Evolutionary conservation across 108 stramenopile species (phyloP).

Genomic region (Aureococcus anophagefferens): DNA sequence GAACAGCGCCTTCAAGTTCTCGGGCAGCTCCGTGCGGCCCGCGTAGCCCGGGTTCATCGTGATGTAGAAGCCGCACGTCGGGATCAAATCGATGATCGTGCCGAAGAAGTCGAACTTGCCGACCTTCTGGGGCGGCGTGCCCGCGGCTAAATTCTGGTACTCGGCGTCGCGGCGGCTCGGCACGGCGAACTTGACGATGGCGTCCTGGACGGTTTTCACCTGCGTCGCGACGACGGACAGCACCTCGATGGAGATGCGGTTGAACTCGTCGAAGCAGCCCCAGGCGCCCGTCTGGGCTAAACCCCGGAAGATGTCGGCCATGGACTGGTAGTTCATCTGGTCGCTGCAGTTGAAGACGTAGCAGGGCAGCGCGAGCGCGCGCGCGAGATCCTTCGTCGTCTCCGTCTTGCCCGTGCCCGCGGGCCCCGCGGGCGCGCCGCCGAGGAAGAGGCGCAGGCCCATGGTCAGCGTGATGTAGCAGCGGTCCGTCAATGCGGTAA

Average conservation of each 20-base stretch:
- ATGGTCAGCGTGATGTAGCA: constrained; percentile 86
- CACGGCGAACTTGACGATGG: constrained; percentile 66
- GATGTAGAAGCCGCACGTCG: constrained; percentile 78
- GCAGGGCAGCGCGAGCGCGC: constrained; percentile 77
- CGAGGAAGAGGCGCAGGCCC: constrained; percentile 76
- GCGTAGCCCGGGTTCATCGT: constrained; percentile 89
- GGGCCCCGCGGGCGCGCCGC: constrained; percentile 85
- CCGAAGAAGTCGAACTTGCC: constrained; percentile 78
- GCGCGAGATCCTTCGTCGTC: constrained; percentile 75
- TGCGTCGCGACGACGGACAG: constrained; percentile 83
- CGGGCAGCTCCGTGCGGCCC: constrained; percentile 75
- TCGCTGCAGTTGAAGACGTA: constrained; percentile 86
- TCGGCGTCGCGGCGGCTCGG: constrained; percentile 66
- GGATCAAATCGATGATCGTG: constrained; percentile 68
- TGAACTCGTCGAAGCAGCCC: constrained; percentile 89
- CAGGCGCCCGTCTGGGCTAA: constrained; percentile 78
- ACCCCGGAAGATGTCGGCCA: constrained; percentile 81
- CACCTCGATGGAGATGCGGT: constrained; percentile 80
- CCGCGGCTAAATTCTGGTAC: constrained; percentile 63
- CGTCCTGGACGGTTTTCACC: constrained; percentile 78
- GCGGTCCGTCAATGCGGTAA: constrained; percentile 78
- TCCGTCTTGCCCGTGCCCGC: constrained; percentile 83
- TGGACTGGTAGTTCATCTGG: constrained; percentile 86
- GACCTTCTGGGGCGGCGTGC: constrained; percentile 71
- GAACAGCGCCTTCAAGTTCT: constrained; percentile 79